Base-by-base conservation (phyloP, 1,139 yeast species). In the Debaryomyces singareniensis region DNA sequence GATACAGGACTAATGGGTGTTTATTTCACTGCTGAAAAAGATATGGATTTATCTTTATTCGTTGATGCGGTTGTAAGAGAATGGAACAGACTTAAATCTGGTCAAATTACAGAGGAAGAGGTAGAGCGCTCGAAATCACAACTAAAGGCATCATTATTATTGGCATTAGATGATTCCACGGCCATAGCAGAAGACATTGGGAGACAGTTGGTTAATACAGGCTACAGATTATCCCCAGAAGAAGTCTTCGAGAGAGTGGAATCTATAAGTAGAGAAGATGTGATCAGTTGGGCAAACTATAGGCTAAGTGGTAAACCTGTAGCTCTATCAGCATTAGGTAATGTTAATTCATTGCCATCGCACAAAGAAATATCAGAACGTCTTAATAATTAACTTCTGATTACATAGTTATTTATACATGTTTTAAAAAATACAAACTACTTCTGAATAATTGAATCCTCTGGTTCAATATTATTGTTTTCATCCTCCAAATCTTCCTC, bases 1-100 rank as follows among this genome's bases (percentile, higher is more conserved):
- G 99, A 91, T 58, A 84, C 96, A 5, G 99, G 99, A 3, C 67
- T 91, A 33, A 87, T 96, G 96, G 99, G 99, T 22, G 82, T 89
- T 47, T 91, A 91, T 55, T 71, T 91, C 41, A 87, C 89, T 11
- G 78, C 94, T 15, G 96, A 91, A 43, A 74, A 72, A 44, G 70
- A 71, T 39, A 74, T 79, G 13, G 63, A 87, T 45, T 75, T 84
- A 47, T 77, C 74, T 44, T 61, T 75, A 15, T 68, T 79, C 31
- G 72, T 85, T 22, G 77, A 81, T 49, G 89, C 86, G 34, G 76
- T 91, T 14, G 59, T 83, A 43, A 74, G 74, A 47, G 97, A 91
- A 61, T 91, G 97, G 97, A 75, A 75, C 38, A 72, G 97, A 47
- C 69, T 91, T 36, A 80, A 82, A 48, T 59, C 69, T 18, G 95